These are phyloP conservation scores for Alternaria hordeiaustralica DNA, from an alignment of 2,329 filamentous ascomycete species.

Conservation along the genomic window DNA sequence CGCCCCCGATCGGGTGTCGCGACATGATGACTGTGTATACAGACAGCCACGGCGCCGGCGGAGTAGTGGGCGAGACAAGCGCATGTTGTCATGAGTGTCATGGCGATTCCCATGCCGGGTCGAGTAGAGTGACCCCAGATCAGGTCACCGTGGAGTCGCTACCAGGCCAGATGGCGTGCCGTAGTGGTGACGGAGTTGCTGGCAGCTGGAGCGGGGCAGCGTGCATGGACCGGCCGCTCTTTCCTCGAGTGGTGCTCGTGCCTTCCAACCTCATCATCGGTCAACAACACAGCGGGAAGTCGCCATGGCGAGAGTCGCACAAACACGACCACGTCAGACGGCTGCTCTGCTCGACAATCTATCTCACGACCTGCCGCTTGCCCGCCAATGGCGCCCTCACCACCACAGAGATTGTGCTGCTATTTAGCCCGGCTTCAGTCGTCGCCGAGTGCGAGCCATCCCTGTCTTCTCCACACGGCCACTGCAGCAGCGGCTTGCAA, in stretches of 20 bases:
- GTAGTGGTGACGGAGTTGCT: conserved; percentile 7
- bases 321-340: conserved; percentile 24
- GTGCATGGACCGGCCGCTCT: conserved; percentile 25
- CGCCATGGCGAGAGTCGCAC: conserved; percentile 21
- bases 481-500: conserved; percentile 18
- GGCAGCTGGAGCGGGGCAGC: conserved; percentile 14
- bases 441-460: conserved; percentile 13
- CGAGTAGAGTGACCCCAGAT: neutral
- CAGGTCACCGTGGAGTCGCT: conserved; percentile 2
- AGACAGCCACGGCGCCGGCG: neutral
- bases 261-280: conserved; percentile 23
- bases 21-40: conserved; percentile 17
- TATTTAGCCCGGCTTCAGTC: conserved; percentile 15
- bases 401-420: conserved; percentile 10
- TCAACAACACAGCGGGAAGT: conserved; percentile 22
- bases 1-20: conserved; percentile 31
- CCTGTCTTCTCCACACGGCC: conserved; percentile 23
- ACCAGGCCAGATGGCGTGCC: neutral
- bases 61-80: neutral
- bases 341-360: conserved; percentile 5
- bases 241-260: conserved; percentile 19
- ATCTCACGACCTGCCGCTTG: conserved; percentile 9
- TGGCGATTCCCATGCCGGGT: neutral
- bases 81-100: conserved; percentile 10
- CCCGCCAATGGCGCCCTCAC: conserved; percentile 13